A percentile compares a stretch with the other conserved stretches of the same genome.
Conservation (phyloP, 345 rosid genomes). For the Gossypium raimondii region DNA sequence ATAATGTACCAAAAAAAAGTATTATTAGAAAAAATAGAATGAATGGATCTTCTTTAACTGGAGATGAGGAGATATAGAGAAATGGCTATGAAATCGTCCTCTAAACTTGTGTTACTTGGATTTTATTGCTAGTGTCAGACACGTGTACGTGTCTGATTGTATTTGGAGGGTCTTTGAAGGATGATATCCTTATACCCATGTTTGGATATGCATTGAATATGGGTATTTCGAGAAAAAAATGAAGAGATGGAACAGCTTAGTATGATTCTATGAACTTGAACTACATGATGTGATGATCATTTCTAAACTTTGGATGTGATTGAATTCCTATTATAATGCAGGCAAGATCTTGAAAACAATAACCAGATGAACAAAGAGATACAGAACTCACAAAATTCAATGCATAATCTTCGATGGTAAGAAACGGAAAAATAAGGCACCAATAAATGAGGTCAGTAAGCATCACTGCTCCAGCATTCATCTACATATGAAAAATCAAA, state of each 20-base stretch:
- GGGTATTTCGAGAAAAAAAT: neutral
- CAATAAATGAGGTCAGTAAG: conserved; percentile 66
- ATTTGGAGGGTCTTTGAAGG: neutral
- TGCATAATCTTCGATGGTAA: conserved; percentile 44
- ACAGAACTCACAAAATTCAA: conserved; percentile 50
- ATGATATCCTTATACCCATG: neutral
- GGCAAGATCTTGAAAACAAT: neutral
- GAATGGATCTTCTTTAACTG: neutral
- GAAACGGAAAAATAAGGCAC: conserved; percentile 59
- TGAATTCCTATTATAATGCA: neutral
- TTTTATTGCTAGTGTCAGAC: neutral
- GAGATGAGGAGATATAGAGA: neutral
- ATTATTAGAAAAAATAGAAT: neutral
- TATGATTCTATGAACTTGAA: neutral
- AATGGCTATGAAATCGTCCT: neutral
- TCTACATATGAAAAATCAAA: conserved; percentile 34
- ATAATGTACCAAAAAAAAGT: too few relatives aligned
- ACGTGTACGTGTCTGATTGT: neutral
- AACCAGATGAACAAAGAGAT: neutral
- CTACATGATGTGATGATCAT: neutral
- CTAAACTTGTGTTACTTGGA: neutral
- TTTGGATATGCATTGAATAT: too few relatives aligned
- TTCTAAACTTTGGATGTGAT: neutral
- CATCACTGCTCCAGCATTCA: conserved; percentile 57
- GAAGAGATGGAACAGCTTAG: neutral